Percentiles rank a stretch among this genome's conserved stretches.
Conservation (phyloP, 75 land plant genomes). For the Pinus taeda region DNA sequence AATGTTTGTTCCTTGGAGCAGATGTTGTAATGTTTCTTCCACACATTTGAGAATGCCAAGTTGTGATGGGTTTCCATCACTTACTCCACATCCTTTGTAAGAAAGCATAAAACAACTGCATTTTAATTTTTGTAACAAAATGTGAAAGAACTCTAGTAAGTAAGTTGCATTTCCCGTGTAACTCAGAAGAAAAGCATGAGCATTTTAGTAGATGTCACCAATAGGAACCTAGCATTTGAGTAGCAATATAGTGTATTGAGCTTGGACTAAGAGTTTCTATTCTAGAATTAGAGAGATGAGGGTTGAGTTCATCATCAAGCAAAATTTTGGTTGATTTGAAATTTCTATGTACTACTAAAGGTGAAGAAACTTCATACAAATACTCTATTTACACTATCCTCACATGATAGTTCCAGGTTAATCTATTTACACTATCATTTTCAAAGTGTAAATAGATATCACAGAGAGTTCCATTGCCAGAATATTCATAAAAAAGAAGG, state of each 20-base stretch:
- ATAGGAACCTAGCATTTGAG: too few species aligned
- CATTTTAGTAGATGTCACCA: too few species aligned
- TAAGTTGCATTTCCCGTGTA: too few species aligned
- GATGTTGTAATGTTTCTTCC: too few species aligned
- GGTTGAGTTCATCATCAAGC: conserved; percentile 87
- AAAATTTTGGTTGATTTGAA: conserved; percentile 93
- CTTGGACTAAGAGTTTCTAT: conserved; percentile 77
- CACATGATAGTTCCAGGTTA: conserved; percentile 90
- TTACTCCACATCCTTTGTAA: too few species aligned
- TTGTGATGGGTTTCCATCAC: too few species aligned
- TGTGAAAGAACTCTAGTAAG: too few species aligned
- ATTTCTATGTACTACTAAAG: conserved; percentile 86
- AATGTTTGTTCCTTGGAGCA: too few species aligned
- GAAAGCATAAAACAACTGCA: too few species aligned
- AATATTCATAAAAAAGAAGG: conserved; percentile 77
- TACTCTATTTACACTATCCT: conserved; percentile 70
- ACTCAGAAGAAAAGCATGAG: too few species aligned
- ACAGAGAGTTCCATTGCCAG: conserved; percentile 73
- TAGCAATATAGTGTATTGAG: conserved; percentile 68
- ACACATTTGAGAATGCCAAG: too few species aligned
- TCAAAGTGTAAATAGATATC: conserved; percentile 75
- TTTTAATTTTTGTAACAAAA: too few species aligned
- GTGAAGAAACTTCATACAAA: conserved; percentile 92
- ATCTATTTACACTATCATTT: conserved; percentile 55
- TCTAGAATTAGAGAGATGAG: conserved; percentile 92